Percentiles rank a stretch among this genome's conserved stretches.
Evolutionary conservation across 2,329 filamentous ascomycete species (phyloP).

Genomic region (Colletotrichum chlorophyti): DNA sequence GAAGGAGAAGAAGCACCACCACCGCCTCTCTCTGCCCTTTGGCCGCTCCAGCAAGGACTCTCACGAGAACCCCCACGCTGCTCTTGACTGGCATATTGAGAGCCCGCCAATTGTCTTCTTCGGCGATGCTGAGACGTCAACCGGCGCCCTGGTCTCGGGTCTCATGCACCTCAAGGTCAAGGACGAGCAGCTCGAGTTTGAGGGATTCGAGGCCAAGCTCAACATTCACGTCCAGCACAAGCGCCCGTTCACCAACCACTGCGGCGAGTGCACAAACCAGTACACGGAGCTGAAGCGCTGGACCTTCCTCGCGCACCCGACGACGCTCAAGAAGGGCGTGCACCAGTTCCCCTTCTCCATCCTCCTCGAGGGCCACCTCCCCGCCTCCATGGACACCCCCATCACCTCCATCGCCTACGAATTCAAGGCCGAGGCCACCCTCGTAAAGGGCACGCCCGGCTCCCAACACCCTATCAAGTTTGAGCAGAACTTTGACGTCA

Average conservation of each 20-base stretch:
- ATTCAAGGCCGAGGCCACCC: conserved; percentile 71
- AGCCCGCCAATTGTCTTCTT: conserved; percentile 88
- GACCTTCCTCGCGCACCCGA: conserved; percentile 72
- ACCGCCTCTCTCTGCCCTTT: conserved; percentile 49
- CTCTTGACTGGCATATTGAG: conserved; percentile 71
- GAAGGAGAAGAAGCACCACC: conserved; percentile 44
- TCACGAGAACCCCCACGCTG: conserved; percentile 46
- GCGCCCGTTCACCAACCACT: conserved; percentile 81
- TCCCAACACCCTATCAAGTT: conserved; percentile 58
- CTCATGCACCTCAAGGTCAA: conserved; percentile 78
- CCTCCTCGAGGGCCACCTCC: conserved; percentile 84
- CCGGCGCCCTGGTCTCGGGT: conserved; percentile 85
- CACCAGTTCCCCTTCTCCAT: conserved; percentile 91
- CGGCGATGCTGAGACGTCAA: conserved; percentile 75
- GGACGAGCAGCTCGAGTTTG: conserved; percentile 67
- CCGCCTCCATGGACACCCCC: conserved; percentile 78
- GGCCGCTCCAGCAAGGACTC: conserved; percentile 44
- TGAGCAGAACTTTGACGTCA: conserved; percentile 73
- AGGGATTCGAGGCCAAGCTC: conserved; percentile 71
- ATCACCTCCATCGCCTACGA: conserved; percentile 80
- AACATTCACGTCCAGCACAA: conserved; percentile 76
- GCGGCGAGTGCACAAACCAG: conserved; percentile 76
- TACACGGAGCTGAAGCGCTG: conserved; percentile 79
- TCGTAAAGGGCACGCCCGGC: conserved; percentile 50
- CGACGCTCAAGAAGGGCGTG: conserved; percentile 57